Evolutionary conservation across 768 basidiomycete genomes (phyloP).

Genomic region (Lentinula edodes): DNA sequence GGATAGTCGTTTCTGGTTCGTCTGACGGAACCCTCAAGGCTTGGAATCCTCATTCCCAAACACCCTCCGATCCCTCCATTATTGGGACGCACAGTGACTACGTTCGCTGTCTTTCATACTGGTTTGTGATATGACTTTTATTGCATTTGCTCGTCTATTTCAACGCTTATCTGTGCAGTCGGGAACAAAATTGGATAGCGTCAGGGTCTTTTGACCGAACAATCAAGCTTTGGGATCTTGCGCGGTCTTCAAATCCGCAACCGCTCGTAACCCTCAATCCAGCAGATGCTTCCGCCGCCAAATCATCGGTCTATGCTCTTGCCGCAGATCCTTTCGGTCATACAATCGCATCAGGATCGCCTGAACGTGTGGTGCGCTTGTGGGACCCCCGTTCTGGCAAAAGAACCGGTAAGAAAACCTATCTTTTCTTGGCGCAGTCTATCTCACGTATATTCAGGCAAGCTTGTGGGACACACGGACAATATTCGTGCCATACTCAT

Average conservation of each 20-base stretch:
- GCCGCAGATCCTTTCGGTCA: conserved; percentile 76
- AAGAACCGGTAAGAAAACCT: conserved; percentile 37
- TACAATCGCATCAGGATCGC: conserved; percentile 83
- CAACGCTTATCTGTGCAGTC: conserved; percentile 36
- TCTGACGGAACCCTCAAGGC: conserved; percentile 93
- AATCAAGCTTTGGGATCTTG: conserved; percentile 91
- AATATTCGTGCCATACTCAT: conserved; percentile 89
- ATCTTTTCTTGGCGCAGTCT: not conserved
- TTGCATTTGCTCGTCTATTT: not conserved
- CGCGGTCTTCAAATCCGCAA: conserved; percentile 28
- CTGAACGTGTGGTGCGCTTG: conserved; percentile 83
- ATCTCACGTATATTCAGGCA: conserved; percentile 33
- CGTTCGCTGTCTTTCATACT: conserved; percentile 72
- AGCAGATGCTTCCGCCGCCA: conserved; percentile 59
- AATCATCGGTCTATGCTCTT: conserved; percentile 73
- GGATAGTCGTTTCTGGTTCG: conserved; percentile 81
- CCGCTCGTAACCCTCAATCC: conserved; percentile 64
- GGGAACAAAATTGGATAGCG: conserved; percentile 81
- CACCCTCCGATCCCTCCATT: conserved; percentile 53
- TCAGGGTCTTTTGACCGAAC: conserved; percentile 94
- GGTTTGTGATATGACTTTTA: conserved; percentile 34
- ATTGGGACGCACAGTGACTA: conserved; percentile 83
- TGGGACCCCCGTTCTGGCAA: conserved; percentile 93
- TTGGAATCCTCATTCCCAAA: conserved; percentile 78
- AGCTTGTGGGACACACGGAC: conserved; percentile 95